A percentile compares a stretch with the other conserved stretches of the same genome.
phyloP scores from a whole-genome alignment of 2,329 filamentous ascomycete species.

The Diaporthe amygdali region DNA sequence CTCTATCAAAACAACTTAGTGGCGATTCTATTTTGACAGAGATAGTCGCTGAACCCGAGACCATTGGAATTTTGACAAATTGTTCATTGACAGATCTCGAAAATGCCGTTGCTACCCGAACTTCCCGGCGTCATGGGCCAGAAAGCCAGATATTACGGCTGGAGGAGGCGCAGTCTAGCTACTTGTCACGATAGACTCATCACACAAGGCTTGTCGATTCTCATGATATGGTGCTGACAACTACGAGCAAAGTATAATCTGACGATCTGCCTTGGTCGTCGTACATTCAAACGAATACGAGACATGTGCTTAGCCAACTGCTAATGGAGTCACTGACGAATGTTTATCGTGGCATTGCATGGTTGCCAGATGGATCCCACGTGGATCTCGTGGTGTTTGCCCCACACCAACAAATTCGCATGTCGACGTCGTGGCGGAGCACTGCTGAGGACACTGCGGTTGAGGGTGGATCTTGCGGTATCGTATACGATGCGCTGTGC shows the following conservation, averaged over 20 bases:
- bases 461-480: neutral
- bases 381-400: neutral
- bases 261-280: no score
- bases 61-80: neutral
- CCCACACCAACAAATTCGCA: neutral
- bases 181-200: neutral
- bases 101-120: neutral
- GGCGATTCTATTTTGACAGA: neutral
- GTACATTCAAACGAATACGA: neutral
- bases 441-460: neutral
- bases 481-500: neutral
- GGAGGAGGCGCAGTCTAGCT: neutral
- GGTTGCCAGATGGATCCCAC: neutral
- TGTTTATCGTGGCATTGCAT: neutral
- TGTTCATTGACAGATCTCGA: neutral
- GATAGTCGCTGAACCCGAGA: neutral
- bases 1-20: neutral
- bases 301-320: neutral
- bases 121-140: neutral
- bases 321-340: neutral
- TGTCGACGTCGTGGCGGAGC: neutral
- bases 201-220: neutral
- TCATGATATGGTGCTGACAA: neutral
- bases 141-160: neutral
- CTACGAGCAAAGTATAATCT: neutral